Evolutionary conservation across 2,329 filamentous ascomycete genomes (phyloP).

Genomic region (Chaetomium strumarium): DNA sequence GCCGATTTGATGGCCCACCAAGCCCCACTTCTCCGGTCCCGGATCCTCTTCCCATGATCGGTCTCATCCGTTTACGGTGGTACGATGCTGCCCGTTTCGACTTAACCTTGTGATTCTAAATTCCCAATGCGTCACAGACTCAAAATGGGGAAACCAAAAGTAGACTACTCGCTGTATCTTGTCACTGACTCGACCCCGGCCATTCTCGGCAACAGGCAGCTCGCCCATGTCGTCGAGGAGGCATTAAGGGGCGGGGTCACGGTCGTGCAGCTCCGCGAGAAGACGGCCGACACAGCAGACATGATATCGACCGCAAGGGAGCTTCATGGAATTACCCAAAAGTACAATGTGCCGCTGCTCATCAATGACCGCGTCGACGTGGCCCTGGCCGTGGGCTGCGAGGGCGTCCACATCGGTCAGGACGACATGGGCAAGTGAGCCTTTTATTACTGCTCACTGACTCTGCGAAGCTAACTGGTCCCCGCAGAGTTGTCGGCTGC

Average conservation of each 20-base stretch:
- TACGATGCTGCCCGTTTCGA: not conserved
- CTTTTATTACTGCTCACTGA: not conserved
- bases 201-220: constrained; percentile 66
- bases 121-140: not conserved
- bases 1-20: not conserved
- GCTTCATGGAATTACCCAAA: constrained; percentile 65
- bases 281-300: constrained; percentile 66
- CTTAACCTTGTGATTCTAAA: not conserved
- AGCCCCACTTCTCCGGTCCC: not conserved
- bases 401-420: constrained; percentile 92
- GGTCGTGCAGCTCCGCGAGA: constrained; percentile 87
- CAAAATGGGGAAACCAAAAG: constrained; percentile 21
- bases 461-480: not conserved
- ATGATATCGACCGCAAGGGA: constrained; percentile 64
- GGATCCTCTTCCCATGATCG: not conserved
- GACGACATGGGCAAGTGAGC: constrained; percentile 72
- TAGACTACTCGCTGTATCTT: constrained; percentile 80
- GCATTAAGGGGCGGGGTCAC: constrained; percentile 76
- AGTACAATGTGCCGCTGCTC: constrained; percentile 68
- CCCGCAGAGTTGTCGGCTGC: constrained; percentile 54
- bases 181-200: constrained; percentile 89
- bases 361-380: constrained; percentile 94
- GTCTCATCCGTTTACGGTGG: not conserved
- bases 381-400: constrained; percentile 74
- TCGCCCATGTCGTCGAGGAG: constrained; percentile 67